Evolutionary conservation across 768 basidiomycete genomes (phyloP), one percentile per base, ranked within the genome.

Genomic region (Suillus tomentosus): DNA sequence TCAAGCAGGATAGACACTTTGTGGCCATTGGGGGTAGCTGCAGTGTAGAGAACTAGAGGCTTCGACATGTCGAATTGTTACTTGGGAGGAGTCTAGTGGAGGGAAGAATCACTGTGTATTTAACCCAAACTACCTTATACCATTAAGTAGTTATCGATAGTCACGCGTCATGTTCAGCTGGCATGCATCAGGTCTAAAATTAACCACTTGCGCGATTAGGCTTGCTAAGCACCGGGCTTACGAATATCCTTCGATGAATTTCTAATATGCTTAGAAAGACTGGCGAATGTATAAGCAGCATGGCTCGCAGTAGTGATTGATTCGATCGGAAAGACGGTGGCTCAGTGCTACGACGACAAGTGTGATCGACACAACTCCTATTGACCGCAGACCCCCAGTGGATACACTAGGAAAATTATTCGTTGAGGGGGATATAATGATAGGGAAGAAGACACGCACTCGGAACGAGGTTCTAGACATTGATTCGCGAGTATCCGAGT

Each of bases 11-110:
- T 77, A n/a, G 85, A 82, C 3, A 75, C 74, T 64, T 80, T 76
- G 66, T 78, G 63, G 27, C 84, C 87, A 69, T 91, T 91, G 5
- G 90, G 89, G 1, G 88, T 90, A n/a, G 73, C 65, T 1, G 71
- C 71, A 36, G 77, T 77, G 69, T 79, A 79, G 40, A 80, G 74
- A 55, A 72, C 10, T 64, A 77, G 64, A 11, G 70, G 45, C 39
- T 69, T 70, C 13, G 70, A 66, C 74, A 74, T 76, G 43, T 48
- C 9, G n/a, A 36, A 47, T 43, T 43, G 43, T 27, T 42, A 39
- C 17, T n/a, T 62, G 22, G 8, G 17, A 24, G 17, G 15, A 42
- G 40, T 42, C 17, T 27, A 27, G 17, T 42, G 24, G 57, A 42
- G 24, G n/a, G 22, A n/a, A 27, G 22, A 31, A 58, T 27, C 19